These are phyloP conservation scores for Pneumocystis wakefieldiae DNA, from an alignment of 1,139 yeast species.

Conservation along the genomic window DNA sequence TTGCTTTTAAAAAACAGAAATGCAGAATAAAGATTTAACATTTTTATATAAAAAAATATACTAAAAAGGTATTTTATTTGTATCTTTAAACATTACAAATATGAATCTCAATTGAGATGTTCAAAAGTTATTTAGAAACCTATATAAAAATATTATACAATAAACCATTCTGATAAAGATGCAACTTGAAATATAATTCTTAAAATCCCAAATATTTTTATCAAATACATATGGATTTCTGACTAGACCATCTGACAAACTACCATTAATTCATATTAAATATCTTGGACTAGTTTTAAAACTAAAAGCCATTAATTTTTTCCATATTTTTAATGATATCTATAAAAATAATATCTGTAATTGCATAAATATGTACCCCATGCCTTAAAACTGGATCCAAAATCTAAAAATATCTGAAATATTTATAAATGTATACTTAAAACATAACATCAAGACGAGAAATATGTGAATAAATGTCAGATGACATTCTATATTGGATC, in stretches of 20 bases:
- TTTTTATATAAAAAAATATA: background rate
- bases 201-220: no score
- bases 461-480: constrained; percentile 32
- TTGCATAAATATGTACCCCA: background rate
- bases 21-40: background rate
- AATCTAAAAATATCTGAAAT: background rate
- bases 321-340: no score
- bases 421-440: background rate
- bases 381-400: background rate
- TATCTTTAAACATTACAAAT: background rate
- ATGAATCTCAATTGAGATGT: no score
- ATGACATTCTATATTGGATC: constrained; percentile 89
- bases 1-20: background rate
- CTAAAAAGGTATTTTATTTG: background rate
- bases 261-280: no score
- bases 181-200: no score
- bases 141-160: no score
- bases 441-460: constrained; percentile 12
- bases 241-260: no score
- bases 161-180: no score
- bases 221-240: no score
- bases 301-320: no score
- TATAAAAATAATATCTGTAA: background rate
- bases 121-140: no score
- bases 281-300: no score